phyloP scores from a whole-genome alignment of 371 early-diverging fungal species.

The Lichtheimia hyalospora region DNA sequence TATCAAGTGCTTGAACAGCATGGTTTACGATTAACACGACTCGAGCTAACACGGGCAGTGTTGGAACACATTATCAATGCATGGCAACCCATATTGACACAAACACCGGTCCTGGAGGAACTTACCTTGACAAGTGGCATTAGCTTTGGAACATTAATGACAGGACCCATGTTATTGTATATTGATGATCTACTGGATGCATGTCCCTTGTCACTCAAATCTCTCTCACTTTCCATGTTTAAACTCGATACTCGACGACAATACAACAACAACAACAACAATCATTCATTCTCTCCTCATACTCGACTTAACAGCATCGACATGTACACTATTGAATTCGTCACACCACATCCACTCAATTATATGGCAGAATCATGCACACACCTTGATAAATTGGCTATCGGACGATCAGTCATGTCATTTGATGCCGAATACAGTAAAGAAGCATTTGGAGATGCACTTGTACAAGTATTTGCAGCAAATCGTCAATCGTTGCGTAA shows the following conservation, averaged over 20 bases:
- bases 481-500: background rate
- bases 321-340: background rate
- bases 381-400: background rate
- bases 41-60: constrained; percentile 2
- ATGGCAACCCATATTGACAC: background rate
- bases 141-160: constrained; percentile 3
- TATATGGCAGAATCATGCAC: background rate
- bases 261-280: background rate
- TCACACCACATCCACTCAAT: background rate
- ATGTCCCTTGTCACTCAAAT: background rate
- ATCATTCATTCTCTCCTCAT: background rate
- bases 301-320: background rate
- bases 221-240: constrained; percentile 2
- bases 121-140: constrained; percentile 1
- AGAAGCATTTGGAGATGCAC: background rate
- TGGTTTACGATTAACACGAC: background rate
- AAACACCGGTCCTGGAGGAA: background rate
- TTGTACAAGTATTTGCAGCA: background rate
- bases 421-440: no score
- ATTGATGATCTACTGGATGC: background rate
- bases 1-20: background rate
- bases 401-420: background rate
- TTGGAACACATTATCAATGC: background rate
- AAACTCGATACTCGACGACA: background rate
- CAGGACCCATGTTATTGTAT: background rate